These are phyloP conservation scores for Lodderomyces metapsilosis DNA, from an alignment of 1,139 yeast genomes.

Conservation along the genomic window DNA sequence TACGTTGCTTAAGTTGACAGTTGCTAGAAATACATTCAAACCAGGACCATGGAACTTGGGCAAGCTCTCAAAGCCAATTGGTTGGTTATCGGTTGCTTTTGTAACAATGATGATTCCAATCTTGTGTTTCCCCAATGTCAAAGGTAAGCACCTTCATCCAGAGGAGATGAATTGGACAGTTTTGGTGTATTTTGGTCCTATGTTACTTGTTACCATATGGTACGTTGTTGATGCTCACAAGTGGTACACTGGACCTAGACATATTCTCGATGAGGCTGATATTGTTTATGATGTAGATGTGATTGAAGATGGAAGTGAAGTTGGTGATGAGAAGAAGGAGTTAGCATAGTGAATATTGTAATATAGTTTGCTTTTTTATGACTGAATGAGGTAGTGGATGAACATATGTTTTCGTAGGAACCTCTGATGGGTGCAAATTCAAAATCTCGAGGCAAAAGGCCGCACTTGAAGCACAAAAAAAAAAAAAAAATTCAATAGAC, in stretches of 20 bases:
- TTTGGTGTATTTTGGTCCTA: constrained; percentile 65
- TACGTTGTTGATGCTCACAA: constrained; percentile 57
- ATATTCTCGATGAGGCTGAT: constrained; percentile 47
- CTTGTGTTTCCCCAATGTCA: constrained; percentile 54
- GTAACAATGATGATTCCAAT: constrained; percentile 65
- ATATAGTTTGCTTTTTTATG: too few species aligned
- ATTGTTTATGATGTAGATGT: constrained; percentile 18
- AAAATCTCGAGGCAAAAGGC: too few species aligned
- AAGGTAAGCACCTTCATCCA: constrained; percentile 39
- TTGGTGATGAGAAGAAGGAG: constrained; percentile 11
- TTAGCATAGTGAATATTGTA: constrained; percentile 10
- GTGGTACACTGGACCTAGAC: constrained; percentile 69
- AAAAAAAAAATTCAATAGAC: constrained; percentile 15
- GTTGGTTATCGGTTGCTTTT: constrained; percentile 34
- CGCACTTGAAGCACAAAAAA: not conserved
- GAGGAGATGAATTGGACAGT: constrained; percentile 70
- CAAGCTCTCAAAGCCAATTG: constrained; percentile 47
- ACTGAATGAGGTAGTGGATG: too few species aligned
- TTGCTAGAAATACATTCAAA: constrained; percentile 51
- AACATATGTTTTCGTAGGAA: too few species aligned
- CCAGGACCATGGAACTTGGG: constrained; percentile 78
- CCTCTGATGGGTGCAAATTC: constrained; percentile 9
- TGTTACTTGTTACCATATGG: constrained; percentile 53
- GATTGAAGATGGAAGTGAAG: constrained; percentile 6
- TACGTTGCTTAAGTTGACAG: constrained; percentile 58